Percentiles rank a stretch among this genome's conserved stretches.
These are phyloP conservation scores for Rhizophagus sp. DNA, from an alignment of 192 early-diverging fungal species.

Conservation along the genomic window DNA sequence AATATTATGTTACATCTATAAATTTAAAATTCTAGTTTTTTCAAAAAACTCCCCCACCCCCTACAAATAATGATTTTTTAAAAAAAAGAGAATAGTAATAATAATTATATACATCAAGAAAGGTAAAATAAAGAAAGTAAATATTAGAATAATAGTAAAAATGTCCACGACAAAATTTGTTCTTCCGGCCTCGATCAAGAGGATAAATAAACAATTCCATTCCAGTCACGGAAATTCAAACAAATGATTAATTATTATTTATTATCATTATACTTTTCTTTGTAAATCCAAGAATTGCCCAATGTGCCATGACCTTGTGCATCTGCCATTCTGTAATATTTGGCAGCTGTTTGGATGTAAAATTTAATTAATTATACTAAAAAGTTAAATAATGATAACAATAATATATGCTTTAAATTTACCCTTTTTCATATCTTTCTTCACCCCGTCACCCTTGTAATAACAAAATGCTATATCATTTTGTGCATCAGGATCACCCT, in stretches of 20 bases:
- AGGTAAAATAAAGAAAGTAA: not conserved
- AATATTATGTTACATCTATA: not conserved
- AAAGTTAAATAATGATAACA: not conserved
- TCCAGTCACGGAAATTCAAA: not conserved
- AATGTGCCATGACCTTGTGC: constrained; percentile 65
- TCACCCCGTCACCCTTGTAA: constrained; percentile 72
- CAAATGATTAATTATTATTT: not conserved
- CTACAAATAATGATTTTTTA: not conserved
- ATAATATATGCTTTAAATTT: not conserved
- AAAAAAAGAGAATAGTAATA: not conserved
- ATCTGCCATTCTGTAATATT: constrained; percentile 74
- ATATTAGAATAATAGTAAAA: too few species aligned
- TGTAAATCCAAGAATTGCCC: constrained; percentile 85
- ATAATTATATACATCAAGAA: not conserved
- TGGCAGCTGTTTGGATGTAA: constrained; percentile 59
- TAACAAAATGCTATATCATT: constrained; percentile 75
- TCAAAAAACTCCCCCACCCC: not conserved
- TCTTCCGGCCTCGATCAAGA: not conserved
- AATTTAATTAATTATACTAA: not conserved
- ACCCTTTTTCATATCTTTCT: constrained; percentile 64
- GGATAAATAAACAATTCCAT: not conserved
- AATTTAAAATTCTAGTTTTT: not conserved
- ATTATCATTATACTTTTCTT: constrained; percentile 69
- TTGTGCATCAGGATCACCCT: constrained; percentile 80
- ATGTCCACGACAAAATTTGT: not conserved